Evolutionary conservation across 305 asterid genomes (phyloP), one percentile per base, ranked within the genome.

Genomic region (Euphrasia arctica): DNA sequence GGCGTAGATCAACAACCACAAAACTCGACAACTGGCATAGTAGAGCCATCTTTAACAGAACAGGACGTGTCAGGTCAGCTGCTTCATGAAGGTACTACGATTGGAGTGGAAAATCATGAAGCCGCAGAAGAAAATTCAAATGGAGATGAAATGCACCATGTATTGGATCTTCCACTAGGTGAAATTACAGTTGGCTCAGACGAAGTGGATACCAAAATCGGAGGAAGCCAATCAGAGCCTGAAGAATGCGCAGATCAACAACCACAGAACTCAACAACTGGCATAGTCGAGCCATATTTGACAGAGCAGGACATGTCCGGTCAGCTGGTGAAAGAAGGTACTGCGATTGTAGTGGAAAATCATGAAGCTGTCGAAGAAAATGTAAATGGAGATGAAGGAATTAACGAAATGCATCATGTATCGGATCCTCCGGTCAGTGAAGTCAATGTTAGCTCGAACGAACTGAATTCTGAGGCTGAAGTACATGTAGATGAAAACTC

Each of bases 401-500:
- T 2, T 4, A 31, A 31, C 34, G 5, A 31, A 31, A 31, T 31
- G 34, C 34, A 31, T 2, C 34, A 31, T 31, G 34, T 31, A 4
- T 31, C 5, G 4, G 34, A 31, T 31, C 4, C 34, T 31, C 34
- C 34, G 34, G 5, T 31, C 34, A 31, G 4, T 31, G 34, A 31
- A 31, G 34, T 31, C 4, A 4, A 31, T 31, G 34, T 4, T 31
- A 4, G 34, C 34, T 31, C 34, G 34, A 31, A 28, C 36, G 74
- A 62, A 22, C 31, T 2, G 22, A 74, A 43, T 9, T 10, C 1
- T 0, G 71, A 64, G 25, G 43, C 79, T 48, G 74, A 69, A 27
- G 75, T 25, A 11, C 7, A 52, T 12, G 15, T 32, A 12, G 51
- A 14, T 13, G 63, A 61, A 47, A 9, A 14, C n/a, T 4, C 27